Evolutionary conservation across 148 eudicot genomes (phyloP), one percentile per base, ranked within the genome.

Genomic region (Cornus suecica): DNA sequence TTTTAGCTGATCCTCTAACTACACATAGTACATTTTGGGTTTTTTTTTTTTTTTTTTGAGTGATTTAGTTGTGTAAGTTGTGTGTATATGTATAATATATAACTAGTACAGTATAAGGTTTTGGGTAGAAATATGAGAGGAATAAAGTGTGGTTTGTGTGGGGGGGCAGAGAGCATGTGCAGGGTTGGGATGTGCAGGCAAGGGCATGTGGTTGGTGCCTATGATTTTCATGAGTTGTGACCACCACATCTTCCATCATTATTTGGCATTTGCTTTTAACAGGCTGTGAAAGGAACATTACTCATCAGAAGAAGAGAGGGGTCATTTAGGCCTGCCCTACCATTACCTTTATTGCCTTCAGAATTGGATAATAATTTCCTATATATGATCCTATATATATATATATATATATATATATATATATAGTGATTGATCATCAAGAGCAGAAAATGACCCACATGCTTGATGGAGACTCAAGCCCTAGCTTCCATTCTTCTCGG

Each of bases 161-260:
- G 13, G 41, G 78, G 76, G 80, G 67, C 79, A 77, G 71, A 66
- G 75, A 70, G 75, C 83, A 80, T 80, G 82, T 80, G 83, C 62
- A 70, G 37, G 42, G 75, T 76, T 69, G 79, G 77, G 22, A n/a
- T 31, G 42, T 16, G 20, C 34, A 78, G 41, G 70, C 65, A 23
- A 52, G 13, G 72, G 72, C 83, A 80, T 80, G 83, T 76, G 79
- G 58, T 63, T 70, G 75, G 82, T 70, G 66, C 26, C 34, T 51
- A 20, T 32, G 81, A 45, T 66, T 66, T 66, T 78, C 61, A 73
- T 60, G 37, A 32, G 37, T 64, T 72, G 72, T 78, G 81, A 78
- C 81, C 81, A 73, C 78, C 58, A 68, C 54, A 31, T 30, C 30
- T 34, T 78, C 76, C 71, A 78, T 78, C 71, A 78, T 78, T 66